Evolutionary conservation across 177 flowering plant genomes (phyloP), one percentile per base, ranked within the genome.

Genomic region (Telopea speciosissima): DNA sequence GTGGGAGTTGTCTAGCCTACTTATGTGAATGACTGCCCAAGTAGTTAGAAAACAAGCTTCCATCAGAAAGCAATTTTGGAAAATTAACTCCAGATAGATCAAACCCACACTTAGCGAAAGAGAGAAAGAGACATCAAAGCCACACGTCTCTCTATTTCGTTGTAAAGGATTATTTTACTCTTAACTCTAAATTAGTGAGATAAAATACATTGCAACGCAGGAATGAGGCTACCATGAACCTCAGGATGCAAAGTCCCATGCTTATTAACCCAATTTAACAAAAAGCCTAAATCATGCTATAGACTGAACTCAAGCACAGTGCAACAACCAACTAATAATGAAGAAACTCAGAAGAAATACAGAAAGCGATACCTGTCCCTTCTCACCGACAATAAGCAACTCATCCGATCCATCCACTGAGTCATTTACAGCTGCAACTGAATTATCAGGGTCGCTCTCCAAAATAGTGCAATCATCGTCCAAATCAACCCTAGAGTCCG

Each of bases 381-480:
- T 89, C 61, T 86, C 86, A 5, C 85, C 86, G 36, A 92, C 89
- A 56, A 92, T 67, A 16, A 81, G 76, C 79, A 90, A 67, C 56
- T 90, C 97, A 75, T 92, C 93, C 0, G 83, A 76, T 24, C 78
- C 86, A 69, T 56, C 33, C 0, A 23, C 76, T 13, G 52, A 6
- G 49, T 75, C 83, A 40, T 79, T 76, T 44, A 26, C 82, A 10
- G 63, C 76, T 0, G 75, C 44, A 14, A 79, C 79, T 5, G 81
- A 73, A 59, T 85, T 85, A 69, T 90, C 92, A 0, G 98, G 98
- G 62, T 93, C 98, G 21, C 85, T 86, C 26, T 90, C 98, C 81
- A 93, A 79, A 42, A 93, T 67, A 76, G 88, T 80, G 69, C 96
- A 92, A 58, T 92, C 98, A 67, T 89, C 94, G 66, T 92, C 92